Conservation (phyloP, 2,329 filamentous ascomycete genomes). For the Colletotrichum aenigma region DNA sequence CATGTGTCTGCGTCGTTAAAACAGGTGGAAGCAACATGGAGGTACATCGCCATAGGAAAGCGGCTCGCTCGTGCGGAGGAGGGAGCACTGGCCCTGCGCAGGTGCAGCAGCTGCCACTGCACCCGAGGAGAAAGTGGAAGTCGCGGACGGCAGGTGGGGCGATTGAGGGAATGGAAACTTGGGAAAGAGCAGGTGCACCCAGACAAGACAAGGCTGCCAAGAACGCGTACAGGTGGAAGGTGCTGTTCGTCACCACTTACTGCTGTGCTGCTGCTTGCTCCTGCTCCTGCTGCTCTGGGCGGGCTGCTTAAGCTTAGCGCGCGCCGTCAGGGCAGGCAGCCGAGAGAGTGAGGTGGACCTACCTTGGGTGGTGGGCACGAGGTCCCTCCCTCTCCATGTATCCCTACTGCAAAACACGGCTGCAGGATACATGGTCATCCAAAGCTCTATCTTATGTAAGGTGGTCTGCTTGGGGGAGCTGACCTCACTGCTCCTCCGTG, state of each 20-base stretch:
- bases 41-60: background rate
- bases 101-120: background rate
- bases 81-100: background rate
- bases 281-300: background rate
- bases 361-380: background rate
- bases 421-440: background rate
- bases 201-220: conserved; percentile 5
- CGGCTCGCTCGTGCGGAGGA: background rate
- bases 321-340: background rate
- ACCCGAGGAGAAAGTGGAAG: background rate
- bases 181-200: background rate
- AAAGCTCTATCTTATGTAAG: background rate
- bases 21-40: background rate
- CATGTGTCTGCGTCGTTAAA: background rate
- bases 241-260: background rate
- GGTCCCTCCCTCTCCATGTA: background rate
- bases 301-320: background rate
- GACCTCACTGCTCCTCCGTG: background rate
- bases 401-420: background rate
- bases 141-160: background rate
- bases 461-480: background rate
- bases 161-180: background rate
- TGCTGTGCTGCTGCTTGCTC: background rate
- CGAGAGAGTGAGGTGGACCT: background rate
- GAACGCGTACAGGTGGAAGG: background rate